A percentile compares a stretch with the other conserved stretches of the same genome.
Evolutionary conservation across 441 rosid genomes (phyloP).

Genomic region (Adansonia gregorii): DNA sequence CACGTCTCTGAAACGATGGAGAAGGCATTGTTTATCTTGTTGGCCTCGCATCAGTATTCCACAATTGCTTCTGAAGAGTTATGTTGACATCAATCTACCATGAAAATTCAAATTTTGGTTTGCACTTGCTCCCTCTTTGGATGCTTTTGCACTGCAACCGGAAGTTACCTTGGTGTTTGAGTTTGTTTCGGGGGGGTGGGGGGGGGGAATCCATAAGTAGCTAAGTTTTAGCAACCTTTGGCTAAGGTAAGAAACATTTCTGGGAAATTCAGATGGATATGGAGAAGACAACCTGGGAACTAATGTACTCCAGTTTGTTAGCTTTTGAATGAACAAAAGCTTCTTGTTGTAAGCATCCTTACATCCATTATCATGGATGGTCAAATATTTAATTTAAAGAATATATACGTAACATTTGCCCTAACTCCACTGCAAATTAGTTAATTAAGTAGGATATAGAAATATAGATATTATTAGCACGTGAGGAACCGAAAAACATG

Average conservation of each 20-base stretch:
- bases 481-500: too few relatives aligned
- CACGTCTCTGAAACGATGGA: neutral
- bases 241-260: neutral
- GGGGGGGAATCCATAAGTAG: neutral
- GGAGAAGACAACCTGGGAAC: neutral
- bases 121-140: neutral
- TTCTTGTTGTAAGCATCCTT: neutral
- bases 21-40: slow-evolving; percentile 20
- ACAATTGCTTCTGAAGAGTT: neutral
- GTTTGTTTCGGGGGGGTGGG: neutral
- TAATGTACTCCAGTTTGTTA: neutral
- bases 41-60: slow-evolving; percentile 11
- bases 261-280: neutral
- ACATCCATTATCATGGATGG: neutral
- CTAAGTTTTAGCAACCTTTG: neutral
- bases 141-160: neutral
- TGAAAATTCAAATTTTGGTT: neutral
- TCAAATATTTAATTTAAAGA: neutral
- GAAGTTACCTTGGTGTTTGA: neutral
- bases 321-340: neutral
- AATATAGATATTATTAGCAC: too few relatives aligned
- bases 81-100: neutral
- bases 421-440: neutral
- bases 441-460: neutral
- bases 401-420: too few relatives aligned